These are phyloP conservation scores for Ichthyophthirius multifiliis DNA, from an alignment of 169 alveolate species.

Conservation along the genomic window DNA sequence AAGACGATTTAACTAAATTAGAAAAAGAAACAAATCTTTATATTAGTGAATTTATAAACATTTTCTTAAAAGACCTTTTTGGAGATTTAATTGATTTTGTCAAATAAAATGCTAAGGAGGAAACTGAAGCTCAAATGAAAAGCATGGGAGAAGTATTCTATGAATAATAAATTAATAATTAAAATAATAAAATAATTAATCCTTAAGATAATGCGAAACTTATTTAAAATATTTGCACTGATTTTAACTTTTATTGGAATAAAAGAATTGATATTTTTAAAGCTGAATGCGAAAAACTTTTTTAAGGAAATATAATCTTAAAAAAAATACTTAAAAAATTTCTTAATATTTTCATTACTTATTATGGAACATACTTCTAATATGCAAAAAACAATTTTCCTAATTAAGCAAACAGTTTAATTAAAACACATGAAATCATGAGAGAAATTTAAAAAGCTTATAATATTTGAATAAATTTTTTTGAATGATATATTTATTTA, in stretches of 20 bases:
- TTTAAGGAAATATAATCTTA: slow-evolving; percentile 15
- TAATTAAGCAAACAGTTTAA: slow-evolving; percentile 2
- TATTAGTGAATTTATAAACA: slow-evolving; percentile 15
- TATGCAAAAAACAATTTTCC: slow-evolving; percentile 20
- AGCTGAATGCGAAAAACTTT: slow-evolving; percentile 29
- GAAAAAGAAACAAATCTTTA: slow-evolving; percentile 34
- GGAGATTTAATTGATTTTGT: slow-evolving; percentile 36
- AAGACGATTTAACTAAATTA: slow-evolving; percentile 4
- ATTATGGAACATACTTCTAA: slow-evolving; percentile 29
- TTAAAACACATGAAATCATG: slow-evolving; percentile 17
- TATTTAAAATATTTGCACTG: slow-evolving; percentile 31
- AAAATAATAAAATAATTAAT: not conserved
- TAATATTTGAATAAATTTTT: not conserved
- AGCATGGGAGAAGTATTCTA: not conserved
- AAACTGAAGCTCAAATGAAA: slow-evolving; percentile 1
- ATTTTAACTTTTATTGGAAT: slow-evolving; percentile 29
- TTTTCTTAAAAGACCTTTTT: slow-evolving; percentile 27
- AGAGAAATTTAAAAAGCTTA: slow-evolving; percentile 12
- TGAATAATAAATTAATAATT: not conserved
- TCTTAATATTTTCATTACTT: slow-evolving; percentile 26
- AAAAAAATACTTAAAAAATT: slow-evolving; percentile 32
- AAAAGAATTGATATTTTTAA: slow-evolving; percentile 35
- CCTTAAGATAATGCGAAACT: slow-evolving; percentile 24
- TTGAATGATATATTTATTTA: not conserved
- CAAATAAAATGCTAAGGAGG: slow-evolving; percentile 24